Evolutionary conservation across 352 stramenopile genomes (phyloP), one percentile per base, ranked within the genome.

Genomic region (Phytopythium montanum): DNA sequence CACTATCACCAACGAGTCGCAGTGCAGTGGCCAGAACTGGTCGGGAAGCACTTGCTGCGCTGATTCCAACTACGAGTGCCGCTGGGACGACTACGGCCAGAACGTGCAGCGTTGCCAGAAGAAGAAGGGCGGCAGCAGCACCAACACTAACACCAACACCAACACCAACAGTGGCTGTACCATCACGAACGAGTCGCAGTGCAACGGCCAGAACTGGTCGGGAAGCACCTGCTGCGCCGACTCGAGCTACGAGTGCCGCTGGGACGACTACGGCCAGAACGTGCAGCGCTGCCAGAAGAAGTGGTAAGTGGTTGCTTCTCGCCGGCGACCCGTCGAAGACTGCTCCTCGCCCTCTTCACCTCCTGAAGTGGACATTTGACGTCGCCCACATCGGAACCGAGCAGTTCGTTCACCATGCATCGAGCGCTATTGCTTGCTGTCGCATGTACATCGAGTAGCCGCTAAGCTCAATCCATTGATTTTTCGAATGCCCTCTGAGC

Each of bases 131-230:
- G 36, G 38, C 25, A n/a, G 36, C 36, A 48, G 2, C 25, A 36
- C n/a, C 16, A 34, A 34, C 51, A 45, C 5, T 12, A 58, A 44
- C 26, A 45, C 19, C 36, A 33, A 23, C 28, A 41, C 28, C 41
- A 60, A 56, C 45, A 25, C 57, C 44, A 56, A 69, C 34, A 54
- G 45, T 3, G 39, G 19, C 39, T 75, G 68, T 45, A 75, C 68
- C 29, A 72, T 75, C 57, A 62, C 49, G 1, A 71, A 68, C 34
- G 61, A 76, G 56, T 75, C 68, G 2, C 68, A 75, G 38, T 75
- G 68, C 42, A 51, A 75, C n/a, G 68, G 68, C 2, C 60, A 76
- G 52, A 72, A 74, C 69, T 77, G 69, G 69, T 68, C 62, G 8
- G 56, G 54, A 1, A 77, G 66, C 57, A 72, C 59, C 0, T 77